phyloP scores from a whole-genome alignment of 805 yeast genomes.

The Starmerella scarabaei region DNA sequence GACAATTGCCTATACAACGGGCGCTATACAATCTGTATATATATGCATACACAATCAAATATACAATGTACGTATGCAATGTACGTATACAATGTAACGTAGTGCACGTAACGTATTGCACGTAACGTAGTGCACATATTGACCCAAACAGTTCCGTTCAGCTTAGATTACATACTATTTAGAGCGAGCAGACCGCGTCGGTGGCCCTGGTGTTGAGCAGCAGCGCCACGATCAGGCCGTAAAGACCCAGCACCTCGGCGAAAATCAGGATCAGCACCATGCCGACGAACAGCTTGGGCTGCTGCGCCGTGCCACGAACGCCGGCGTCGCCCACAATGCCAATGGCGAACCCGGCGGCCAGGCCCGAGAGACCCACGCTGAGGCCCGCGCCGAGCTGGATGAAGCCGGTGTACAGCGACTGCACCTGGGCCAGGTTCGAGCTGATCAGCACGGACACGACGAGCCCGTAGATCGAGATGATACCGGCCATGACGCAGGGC shows the following conservation, averaged over 20 bases:
- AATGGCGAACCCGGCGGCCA: slow-evolving; percentile 98
- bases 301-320: slow-evolving; percentile 96
- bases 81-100: background rate
- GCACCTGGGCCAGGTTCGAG: slow-evolving; percentile 74
- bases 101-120: no score
- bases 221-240: slow-evolving; percentile 96
- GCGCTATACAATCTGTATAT: background rate
- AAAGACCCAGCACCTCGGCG: slow-evolving; percentile 96
- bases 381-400: slow-evolving; percentile 97
- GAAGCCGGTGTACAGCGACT: slow-evolving; percentile 92
- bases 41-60: background rate
- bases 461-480: slow-evolving; percentile 93
- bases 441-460: slow-evolving; percentile 93
- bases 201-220: slow-evolving; percentile 95
- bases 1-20: no score
- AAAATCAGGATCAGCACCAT: slow-evolving; percentile 96
- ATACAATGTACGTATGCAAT: background rate
- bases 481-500: slow-evolving; percentile 99
- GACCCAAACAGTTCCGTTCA: no score
- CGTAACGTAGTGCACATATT: no score
- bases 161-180: no score
- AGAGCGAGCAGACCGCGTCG: slow-evolving; percentile 50
- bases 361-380: slow-evolving; percentile 91
- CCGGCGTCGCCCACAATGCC: slow-evolving; percentile 99
- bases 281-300: slow-evolving; percentile 96